These are phyloP conservation scores for Trichoderma koningiopsis DNA, from an alignment of 2,329 filamentous ascomycete species.

Conservation along the genomic window DNA sequence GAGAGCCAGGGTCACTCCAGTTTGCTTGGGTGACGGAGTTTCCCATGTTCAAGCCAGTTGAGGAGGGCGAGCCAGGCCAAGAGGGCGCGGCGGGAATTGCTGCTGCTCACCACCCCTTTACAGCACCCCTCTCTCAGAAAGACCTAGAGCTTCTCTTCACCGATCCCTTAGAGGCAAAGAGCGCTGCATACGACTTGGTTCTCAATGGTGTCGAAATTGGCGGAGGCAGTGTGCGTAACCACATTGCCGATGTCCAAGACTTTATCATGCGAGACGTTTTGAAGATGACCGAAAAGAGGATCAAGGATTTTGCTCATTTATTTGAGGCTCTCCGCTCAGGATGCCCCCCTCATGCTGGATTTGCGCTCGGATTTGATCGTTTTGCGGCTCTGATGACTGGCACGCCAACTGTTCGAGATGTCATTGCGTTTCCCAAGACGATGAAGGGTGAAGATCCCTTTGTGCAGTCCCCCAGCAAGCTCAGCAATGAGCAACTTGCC, in stretches of 20 bases:
- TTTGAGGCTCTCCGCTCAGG: slow-evolving; percentile 80
- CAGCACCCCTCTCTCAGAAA: slow-evolving; percentile 70
- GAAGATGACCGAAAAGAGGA: slow-evolving; percentile 69
- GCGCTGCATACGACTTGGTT: slow-evolving; percentile 94
- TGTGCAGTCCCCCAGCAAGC: slow-evolving; percentile 72
- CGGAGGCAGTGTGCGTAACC: slow-evolving; percentile 90
- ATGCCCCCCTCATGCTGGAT: slow-evolving; percentile 92
- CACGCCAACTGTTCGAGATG: slow-evolving; percentile 78
- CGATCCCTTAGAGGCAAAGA: slow-evolving; percentile 71
- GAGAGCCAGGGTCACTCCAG: slow-evolving; percentile 51
- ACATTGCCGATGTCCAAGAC: slow-evolving; percentile 79
- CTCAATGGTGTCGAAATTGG: slow-evolving; percentile 94
- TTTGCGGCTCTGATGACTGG: slow-evolving; percentile 78
- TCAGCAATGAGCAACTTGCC: slow-evolving; percentile 60
- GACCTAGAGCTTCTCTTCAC: slow-evolving; percentile 76
- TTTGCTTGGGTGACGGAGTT: slow-evolving; percentile 91
- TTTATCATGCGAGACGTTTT: slow-evolving; percentile 83
- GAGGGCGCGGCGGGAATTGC: slow-evolving; percentile 78
- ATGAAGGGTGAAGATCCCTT: slow-evolving; percentile 85
- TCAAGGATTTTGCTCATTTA: slow-evolving; percentile 83
- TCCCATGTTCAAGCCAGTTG: slow-evolving; percentile 82
- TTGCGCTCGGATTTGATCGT: slow-evolving; percentile 90
- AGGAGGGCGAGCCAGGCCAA: slow-evolving; percentile 69
- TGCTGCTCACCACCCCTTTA: slow-evolving; percentile 95
- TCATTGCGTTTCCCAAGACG: slow-evolving; percentile 96